Base-by-base conservation (phyloP, 2,329 filamentous ascomycete genomes). In the Beauveria australis region DNA sequence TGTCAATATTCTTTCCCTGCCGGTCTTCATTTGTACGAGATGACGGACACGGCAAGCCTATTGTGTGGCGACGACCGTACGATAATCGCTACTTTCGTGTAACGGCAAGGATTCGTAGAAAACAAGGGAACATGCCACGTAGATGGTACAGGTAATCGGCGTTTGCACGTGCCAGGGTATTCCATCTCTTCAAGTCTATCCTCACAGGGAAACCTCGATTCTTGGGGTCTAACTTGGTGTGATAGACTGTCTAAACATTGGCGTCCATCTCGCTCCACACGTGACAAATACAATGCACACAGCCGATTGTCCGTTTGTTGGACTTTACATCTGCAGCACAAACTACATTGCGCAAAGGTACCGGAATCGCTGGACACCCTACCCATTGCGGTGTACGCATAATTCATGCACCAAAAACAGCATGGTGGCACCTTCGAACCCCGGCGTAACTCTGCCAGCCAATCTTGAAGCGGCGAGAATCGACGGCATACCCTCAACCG, bases 401-500 rank as follows among this genome's bases (percentile, higher is more conserved):
- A 16, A 30, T 9, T 22, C 24, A 43, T 47, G 41, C 44, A 12
- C 8, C 30, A 37, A 40, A 4, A 56, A 19, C 33, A 41, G 24
- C 26, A 61, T 60, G 49, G 41, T 26, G 16, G 16, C 22, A 60
- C 28, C 61, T 57, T 68, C 61, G 3, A 47, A 3, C 18, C 9
- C 19, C 14, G 30, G 49, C 30, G 49, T 53, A 37, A 67, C 64
- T 44, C 72, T 84, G 51, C 81, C 83, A 19, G 62, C 71, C 43
- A 78, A 72, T 48, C 78, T 87, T 28, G 78, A 84, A 53, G 71
- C 78, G 41, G 77, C 73, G 58, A 77, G 74, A 64, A 81, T 92
- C 62, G 64, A 72, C 8, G 67, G 67, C 37, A 77, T 92, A 2
- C 88, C 89, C 5, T 71, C 80, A 1, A 76, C 81, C 40, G 89